Percentiles rank a stretch among this genome's conserved stretches.
Evolutionary conservation across 345 rosid genomes (phyloP).

Genomic region (Clarkia xantiana): DNA sequence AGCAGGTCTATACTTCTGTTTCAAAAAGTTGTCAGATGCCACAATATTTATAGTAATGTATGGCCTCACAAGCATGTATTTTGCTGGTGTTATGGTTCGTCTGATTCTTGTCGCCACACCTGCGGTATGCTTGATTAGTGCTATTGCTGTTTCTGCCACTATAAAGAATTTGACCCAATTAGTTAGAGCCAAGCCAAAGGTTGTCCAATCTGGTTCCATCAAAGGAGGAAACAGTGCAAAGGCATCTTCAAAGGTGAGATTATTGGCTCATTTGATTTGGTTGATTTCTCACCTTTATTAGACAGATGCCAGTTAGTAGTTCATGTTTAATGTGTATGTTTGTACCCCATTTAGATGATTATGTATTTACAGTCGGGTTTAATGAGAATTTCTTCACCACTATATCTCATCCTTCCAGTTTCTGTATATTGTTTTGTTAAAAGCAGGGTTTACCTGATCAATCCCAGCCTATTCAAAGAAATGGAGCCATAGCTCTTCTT

Average conservation of each 20-base stretch:
- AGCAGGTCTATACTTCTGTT: constrained; percentile 97
- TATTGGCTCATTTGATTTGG: not conserved
- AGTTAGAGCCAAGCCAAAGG: constrained; percentile 49
- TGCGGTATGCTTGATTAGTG: constrained; percentile 90
- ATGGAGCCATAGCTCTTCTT: constrained; percentile 81
- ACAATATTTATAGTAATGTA: constrained; percentile 96
- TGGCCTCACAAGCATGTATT: constrained; percentile 98
- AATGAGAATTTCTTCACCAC: not conserved
- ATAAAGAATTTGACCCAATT: constrained; percentile 64
- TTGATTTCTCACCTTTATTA: no score
- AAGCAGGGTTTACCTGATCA: constrained; percentile 68
- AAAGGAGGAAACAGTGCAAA: constrained; percentile 44
- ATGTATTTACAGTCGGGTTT: not conserved
- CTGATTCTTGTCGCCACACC: constrained; percentile 96
- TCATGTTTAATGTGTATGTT: no score
- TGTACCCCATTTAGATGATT: no score
- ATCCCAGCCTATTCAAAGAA: constrained; percentile 86
- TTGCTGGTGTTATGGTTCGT: constrained; percentile 99
- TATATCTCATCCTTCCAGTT: no score
- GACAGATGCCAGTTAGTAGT: no score
- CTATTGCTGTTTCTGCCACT: constrained; percentile 93
- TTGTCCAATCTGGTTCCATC: constrained; percentile 37
- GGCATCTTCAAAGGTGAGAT: constrained; percentile 69
- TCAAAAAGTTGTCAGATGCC: constrained; percentile 89
- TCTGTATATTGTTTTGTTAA: constrained; percentile 1